These are phyloP conservation scores for Tricholoma saponaceum DNA, from an alignment of 768 basidiomycete species.

Conservation along the genomic window DNA sequence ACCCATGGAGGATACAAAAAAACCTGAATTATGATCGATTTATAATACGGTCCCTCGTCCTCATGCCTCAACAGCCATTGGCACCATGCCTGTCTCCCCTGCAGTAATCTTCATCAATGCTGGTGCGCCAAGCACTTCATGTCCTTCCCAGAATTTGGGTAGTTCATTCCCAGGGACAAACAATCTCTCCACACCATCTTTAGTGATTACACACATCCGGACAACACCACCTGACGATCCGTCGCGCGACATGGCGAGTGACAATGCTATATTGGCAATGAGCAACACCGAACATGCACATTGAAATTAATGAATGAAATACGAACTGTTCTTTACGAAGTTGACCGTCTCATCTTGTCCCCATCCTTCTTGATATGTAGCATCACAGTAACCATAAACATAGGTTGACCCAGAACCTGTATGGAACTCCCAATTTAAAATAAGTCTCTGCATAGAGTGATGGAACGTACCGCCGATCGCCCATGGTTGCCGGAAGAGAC, in stretches of 20 bases:
- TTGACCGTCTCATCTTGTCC: conserved; percentile 83
- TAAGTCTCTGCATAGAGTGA: neutral
- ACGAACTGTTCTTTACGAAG: conserved; percentile 94
- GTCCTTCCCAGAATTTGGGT: conserved; percentile 87
- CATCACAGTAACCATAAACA: conserved; percentile 98
- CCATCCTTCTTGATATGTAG: conserved; percentile 95
- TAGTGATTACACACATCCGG: conserved; percentile 95
- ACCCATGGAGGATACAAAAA: neutral
- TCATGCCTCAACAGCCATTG: conserved; percentile 47
- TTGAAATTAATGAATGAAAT: neutral
- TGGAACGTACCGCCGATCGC: conserved; percentile 82
- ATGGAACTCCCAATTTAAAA: conserved; percentile 5
- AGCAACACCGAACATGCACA: neutral
- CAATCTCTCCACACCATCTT: conserved; percentile 85
- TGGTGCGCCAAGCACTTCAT: conserved; percentile 54
- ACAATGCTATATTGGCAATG: conserved; percentile 54
- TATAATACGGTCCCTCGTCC: neutral
- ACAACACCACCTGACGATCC: conserved; percentile 98
- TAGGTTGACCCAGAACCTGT: conserved; percentile 94
- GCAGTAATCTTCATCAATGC: conserved; percentile 23
- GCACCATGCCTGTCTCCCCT: conserved; percentile 33
- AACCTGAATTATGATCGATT: neutral
- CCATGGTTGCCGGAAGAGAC: conserved; percentile 97
- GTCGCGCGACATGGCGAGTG: conserved; percentile 96
- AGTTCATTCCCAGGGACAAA: conserved; percentile 91